Conservation (phyloP, 352 stramenopile species). For the Phytopythium cucurbitacearum region DNA sequence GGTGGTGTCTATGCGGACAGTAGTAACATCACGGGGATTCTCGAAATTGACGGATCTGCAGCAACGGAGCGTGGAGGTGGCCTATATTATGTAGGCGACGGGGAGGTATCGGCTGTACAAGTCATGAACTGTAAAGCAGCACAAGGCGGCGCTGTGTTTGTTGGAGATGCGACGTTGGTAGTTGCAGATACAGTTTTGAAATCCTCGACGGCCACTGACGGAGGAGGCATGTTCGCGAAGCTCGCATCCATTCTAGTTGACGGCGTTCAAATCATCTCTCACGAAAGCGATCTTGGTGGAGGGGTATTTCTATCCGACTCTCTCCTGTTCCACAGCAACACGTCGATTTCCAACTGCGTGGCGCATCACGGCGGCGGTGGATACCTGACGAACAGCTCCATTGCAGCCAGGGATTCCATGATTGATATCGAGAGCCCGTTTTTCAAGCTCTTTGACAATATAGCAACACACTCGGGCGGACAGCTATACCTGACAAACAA, state of each 20-base stretch:
- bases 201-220: conserved; percentile 8
- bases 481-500: background rate
- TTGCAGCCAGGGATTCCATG: background rate
- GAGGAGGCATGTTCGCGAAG: conserved; percentile 18
- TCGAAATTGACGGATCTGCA: too few species aligned
- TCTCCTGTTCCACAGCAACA: too few species aligned
- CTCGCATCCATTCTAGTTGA: background rate
- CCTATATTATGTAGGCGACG: conserved; percentile 13
- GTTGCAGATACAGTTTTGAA: conserved; percentile 6
- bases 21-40: background rate
- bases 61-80: conserved; percentile 12
- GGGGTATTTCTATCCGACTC: background rate
- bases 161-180: conserved; percentile 4
- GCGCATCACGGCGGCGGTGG: conserved; percentile 25
- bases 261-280: background rate
- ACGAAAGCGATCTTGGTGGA: background rate
- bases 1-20: conserved; percentile 13
- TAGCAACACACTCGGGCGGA: background rate
- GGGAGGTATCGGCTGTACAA: conserved; percentile 3
- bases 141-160: conserved; percentile 31
- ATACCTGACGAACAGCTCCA: conserved; percentile 17
- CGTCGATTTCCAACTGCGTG: too few species aligned
- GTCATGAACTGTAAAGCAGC: conserved; percentile 9
- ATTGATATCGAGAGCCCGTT: background rate
- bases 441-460: background rate